Base-by-base conservation (phyloP, 495 filamentous ascomycete species). In the Thermothielavioides terrestris region DNA sequence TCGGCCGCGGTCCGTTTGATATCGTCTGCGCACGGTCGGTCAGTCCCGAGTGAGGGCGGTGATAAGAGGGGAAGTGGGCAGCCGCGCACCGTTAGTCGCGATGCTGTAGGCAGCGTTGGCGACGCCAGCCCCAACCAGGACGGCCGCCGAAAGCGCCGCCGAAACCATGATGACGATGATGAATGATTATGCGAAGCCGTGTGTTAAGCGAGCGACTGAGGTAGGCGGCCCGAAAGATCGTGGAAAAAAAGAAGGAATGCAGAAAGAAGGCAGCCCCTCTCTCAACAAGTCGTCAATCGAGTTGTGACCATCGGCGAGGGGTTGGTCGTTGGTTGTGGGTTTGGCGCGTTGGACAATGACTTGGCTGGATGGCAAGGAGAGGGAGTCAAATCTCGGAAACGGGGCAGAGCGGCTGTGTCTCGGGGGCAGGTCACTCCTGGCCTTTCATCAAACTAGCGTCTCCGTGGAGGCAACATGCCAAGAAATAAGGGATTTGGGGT, bases 91-190 rank as follows among this genome's bases (percentile, higher is more conserved):
- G 14, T 25, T 30, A 17, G 60, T 44, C n/a, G 47, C 60, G 42
- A 65, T 52, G 40, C 60, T 63, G 42, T 48, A 63, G 22, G 43
- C 53, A 20, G 62, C 62, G 32, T 59, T 42, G 10, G 51, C 56
- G 14, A 50, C 40, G 42, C 50, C 49, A 27, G 36, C 43, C 5
- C 55, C 50, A 9, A 51, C 6, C 23, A 63, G 35, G 45, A 34
- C 53, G 48, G 47, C 60, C 11, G 47, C 27, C 32, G 54, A 46
- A 11, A 61, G 46, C 44, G 32, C 35, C 43, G 47, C 30, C 45
- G 28, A 56, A 55, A 59, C 14, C 62, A 64, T 64, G 36, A 14
- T 55, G 8, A 17, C 8, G 2, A 12, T 17, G 14, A 5, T 10
- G 12, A 14, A n/a, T n/a, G n/a, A n/a, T n/a, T n/a, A n/a, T n/a